phyloP scores from a whole-genome alignment of 108 stramenopile genomes.

The Fistulifera pelliculosa region DNA sequence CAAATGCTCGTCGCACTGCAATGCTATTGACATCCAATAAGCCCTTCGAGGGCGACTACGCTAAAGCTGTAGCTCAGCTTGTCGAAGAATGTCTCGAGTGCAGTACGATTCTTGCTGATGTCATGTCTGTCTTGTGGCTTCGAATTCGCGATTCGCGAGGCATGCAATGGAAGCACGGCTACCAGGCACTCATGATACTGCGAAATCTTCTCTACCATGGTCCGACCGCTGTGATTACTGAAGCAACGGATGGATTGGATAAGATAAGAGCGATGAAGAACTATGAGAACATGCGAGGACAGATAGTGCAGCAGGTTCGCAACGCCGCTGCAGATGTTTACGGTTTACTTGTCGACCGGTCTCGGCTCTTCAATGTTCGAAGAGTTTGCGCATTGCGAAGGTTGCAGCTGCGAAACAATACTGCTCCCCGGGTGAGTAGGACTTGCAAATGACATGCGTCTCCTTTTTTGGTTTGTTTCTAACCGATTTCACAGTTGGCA shows the following conservation, averaged over 20 bases:
- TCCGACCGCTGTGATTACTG: constrained; percentile 63
- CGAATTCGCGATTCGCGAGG: constrained; percentile 58
- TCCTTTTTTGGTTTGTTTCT: too few relatives aligned
- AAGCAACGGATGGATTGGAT: constrained; percentile 76
- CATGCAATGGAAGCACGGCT: constrained; percentile 60
- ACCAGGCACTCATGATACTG: constrained; percentile 60
- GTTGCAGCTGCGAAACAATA: constrained; percentile 10
- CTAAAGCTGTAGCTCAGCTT: constrained; percentile 45
- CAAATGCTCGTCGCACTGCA: constrained; percentile 44
- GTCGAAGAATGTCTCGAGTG: constrained; percentile 62
- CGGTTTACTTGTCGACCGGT: constrained; percentile 55
- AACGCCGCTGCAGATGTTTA: constrained; percentile 54
- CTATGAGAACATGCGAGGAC: constrained; percentile 59
- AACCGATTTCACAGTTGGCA: not conserved
- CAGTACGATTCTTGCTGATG: constrained; percentile 53
- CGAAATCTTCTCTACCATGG: constrained; percentile 73
- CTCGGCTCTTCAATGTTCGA: constrained; percentile 49
- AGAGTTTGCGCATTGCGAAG: constrained; percentile 43
- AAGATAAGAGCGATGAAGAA: constrained; percentile 63
- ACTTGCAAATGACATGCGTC: too few relatives aligned
- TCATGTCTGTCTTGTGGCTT: constrained; percentile 81
- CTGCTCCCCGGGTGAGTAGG: too few relatives aligned
- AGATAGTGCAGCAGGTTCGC: constrained; percentile 46
- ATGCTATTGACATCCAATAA: constrained; percentile 70
- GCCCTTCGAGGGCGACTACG: constrained; percentile 59